These are phyloP conservation scores for Lodderomyces orthopsilosis DNA, from an alignment of 1,139 yeast genomes.

Conservation along the genomic window DNA sequence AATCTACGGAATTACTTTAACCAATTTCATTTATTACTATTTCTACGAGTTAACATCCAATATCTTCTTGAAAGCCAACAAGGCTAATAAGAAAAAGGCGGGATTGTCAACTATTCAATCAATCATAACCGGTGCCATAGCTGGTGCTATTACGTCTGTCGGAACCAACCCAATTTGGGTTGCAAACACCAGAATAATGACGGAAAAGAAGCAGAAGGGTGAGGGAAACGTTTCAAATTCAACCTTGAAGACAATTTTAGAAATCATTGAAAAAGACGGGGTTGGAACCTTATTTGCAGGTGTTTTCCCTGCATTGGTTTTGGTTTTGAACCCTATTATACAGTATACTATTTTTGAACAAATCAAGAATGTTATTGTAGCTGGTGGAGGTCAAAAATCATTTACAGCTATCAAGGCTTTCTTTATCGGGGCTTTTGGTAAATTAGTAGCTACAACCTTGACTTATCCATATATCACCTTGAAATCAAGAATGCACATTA, in stretches of 20 bases:
- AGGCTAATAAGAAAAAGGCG: slow-evolving; percentile 19
- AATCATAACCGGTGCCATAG: slow-evolving; percentile 76
- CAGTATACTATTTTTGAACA: slow-evolving; percentile 93
- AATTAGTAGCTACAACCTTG: slow-evolving; percentile 77
- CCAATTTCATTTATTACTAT: slow-evolving; percentile 87
- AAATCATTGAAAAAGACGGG: slow-evolving; percentile 73
- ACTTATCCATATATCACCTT: slow-evolving; percentile 92
- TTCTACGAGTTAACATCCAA: slow-evolving; percentile 75
- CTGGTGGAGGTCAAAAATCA: slow-evolving; percentile 45
- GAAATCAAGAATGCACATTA: slow-evolving; percentile 83
- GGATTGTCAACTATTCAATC: slow-evolving; percentile 68
- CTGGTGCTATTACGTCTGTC: slow-evolving; percentile 83
- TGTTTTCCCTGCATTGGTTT: slow-evolving; percentile 78
- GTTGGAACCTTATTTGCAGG: slow-evolving; percentile 74
- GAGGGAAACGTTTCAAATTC: slow-evolving; percentile 22
- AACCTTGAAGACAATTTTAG: slow-evolving; percentile 53
- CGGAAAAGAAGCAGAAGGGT: slow-evolving; percentile 45
- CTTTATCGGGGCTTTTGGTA: slow-evolving; percentile 85
- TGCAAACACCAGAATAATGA: slow-evolving; percentile 80
- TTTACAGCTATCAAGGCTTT: slow-evolving; percentile 71
- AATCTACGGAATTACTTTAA: slow-evolving; percentile 76
- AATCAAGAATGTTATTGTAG: slow-evolving; percentile 62
- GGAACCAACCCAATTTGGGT: slow-evolving; percentile 97
- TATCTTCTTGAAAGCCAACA: slow-evolving; percentile 44
- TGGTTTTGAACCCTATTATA: slow-evolving; percentile 84